Base-by-base conservation (phyloP, 2,329 filamentous ascomycete genomes). In the Botryosphaeria dothidea region DNA sequence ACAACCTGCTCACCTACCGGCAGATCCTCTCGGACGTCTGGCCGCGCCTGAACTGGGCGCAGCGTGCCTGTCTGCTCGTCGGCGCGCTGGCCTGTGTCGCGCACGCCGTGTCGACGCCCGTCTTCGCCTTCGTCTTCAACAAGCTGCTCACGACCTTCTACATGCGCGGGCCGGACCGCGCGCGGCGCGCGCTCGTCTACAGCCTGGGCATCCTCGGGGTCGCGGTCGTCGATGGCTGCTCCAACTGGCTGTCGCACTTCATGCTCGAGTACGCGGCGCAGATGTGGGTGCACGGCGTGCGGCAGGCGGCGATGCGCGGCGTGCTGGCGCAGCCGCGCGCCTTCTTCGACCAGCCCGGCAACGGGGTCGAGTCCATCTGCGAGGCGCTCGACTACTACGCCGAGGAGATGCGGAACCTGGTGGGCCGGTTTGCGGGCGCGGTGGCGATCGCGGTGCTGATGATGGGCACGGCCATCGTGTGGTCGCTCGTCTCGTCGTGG, bases 321-420 rank as follows among this genome's bases (percentile, higher is more conserved):
- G 87, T 97, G 17, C 81, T 98, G 0, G 82, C 85, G 43, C 94
- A 97, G 72, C 90, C 92, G 0, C 88, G 85, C 67, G 78, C 84
- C 4, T 98, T 93, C 89, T 96, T 96, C 70, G 89, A 92, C 68
- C 80, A 84, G 57, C 82, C 89, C 1, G 81, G 83, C 36, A 91
- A 95, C 74, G 86, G 84, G 0, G 80, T 90, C 0, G 81, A 83
- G 0, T 82, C 83, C 1, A 82, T 98, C 46, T 87, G 84, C 0
- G 88, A 92, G 66, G 90, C 85, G 49, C 83, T 98, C 0, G 92
- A 96, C 71, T 86, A 90, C 17, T 91, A 92, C 70, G 91, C 90
- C 0, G 93, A 98, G 74, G 92, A 97, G 73, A 93, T 95, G 86
- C 86, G 91, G 8, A 93, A 92, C 69, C 80, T 98, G 0, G 83